Evolutionary conservation across 2,329 filamentous ascomycete genomes (phyloP).

Genomic region (Blastomyces gilchristii): DNA sequence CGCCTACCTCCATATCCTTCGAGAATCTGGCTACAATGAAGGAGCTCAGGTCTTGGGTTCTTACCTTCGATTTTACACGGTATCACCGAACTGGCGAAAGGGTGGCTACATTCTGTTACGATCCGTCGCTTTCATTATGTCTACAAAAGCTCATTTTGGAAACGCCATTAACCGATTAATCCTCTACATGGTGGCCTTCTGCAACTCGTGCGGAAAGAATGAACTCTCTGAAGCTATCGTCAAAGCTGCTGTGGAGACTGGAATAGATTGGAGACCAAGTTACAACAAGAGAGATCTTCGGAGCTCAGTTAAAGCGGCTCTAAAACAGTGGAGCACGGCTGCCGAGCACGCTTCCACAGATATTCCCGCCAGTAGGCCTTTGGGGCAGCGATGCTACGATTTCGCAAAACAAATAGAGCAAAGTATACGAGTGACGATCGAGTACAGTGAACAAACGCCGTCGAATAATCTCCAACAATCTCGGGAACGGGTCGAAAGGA

Average conservation of each 20-base stretch:
- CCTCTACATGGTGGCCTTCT: conserved; percentile 31
- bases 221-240: conserved; percentile 26
- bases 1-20: conserved; percentile 30
- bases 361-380: conserved; percentile 15
- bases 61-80: conserved; percentile 31
- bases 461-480: neutral
- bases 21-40: conserved; percentile 29
- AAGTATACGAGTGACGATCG: conserved; percentile 15
- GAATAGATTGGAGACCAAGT: conserved; percentile 24
- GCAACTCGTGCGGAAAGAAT: conserved; percentile 26
- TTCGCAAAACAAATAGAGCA: conserved; percentile 26
- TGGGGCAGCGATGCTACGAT: conserved; percentile 26
- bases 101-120: conserved; percentile 26
- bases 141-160: conserved; percentile 24
- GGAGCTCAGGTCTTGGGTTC: conserved; percentile 28
- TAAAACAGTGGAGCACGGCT: conserved; percentile 24
- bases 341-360: conserved; percentile 16
- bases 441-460: neutral
- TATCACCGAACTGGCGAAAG: conserved; percentile 29
- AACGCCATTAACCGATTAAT: conserved; percentile 27
- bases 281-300: conserved; percentile 23
- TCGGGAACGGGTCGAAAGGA: neutral
- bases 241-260: conserved; percentile 27
- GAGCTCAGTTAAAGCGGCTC: conserved; percentile 13
- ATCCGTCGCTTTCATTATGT: conserved; percentile 28